A percentile compares a stretch with the other conserved stretches of the same genome.
These are phyloP conservation scores for Mycena haematopus DNA, from an alignment of 768 basidiomycete genomes.

Conservation along the genomic window DNA sequence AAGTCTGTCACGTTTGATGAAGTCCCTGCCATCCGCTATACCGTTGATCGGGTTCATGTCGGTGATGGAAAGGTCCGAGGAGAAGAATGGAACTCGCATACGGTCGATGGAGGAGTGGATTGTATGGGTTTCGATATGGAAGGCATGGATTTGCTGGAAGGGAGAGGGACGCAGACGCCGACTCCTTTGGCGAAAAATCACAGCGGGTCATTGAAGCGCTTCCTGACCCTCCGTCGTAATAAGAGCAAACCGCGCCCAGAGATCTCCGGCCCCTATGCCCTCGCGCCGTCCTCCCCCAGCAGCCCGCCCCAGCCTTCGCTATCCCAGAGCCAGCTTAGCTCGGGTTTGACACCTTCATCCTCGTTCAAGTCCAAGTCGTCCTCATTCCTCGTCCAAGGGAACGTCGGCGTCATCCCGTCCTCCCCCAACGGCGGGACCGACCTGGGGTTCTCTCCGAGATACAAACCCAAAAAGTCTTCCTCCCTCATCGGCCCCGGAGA, in stretches of 20 bases:
- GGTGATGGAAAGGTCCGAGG: constrained; percentile 31
- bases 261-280: constrained; percentile 31
- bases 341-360: constrained; percentile 2
- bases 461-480: constrained; percentile 23
- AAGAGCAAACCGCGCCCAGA: constrained; percentile 27
- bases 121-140: constrained; percentile 36
- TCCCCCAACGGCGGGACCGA: constrained; percentile 27
- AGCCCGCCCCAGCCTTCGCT: not conserved
- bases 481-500: constrained; percentile 24
- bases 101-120: constrained; percentile 14
- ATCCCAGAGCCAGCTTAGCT: constrained; percentile 16
- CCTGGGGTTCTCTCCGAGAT: constrained; percentile 2
- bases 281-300: constrained; percentile 17
- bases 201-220: constrained; percentile 22
- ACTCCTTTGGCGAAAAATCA: constrained; percentile 16
- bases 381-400: constrained; percentile 16
- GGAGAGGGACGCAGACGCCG: constrained; percentile 17
- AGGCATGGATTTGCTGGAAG: constrained; percentile 41
- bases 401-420: constrained; percentile 24
- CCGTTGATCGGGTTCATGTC: constrained; percentile 38
- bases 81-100: constrained; percentile 23
- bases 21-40: constrained; percentile 64
- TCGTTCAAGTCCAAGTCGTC: constrained; percentile 18
- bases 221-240: constrained; percentile 23
- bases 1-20: constrained; percentile 79